Percentiles rank a stretch among this genome's conserved stretches.
These are phyloP conservation scores for Mortierella sp. DNA, from an alignment of 371 early-diverging fungal genomes.

Conservation along the genomic window DNA sequence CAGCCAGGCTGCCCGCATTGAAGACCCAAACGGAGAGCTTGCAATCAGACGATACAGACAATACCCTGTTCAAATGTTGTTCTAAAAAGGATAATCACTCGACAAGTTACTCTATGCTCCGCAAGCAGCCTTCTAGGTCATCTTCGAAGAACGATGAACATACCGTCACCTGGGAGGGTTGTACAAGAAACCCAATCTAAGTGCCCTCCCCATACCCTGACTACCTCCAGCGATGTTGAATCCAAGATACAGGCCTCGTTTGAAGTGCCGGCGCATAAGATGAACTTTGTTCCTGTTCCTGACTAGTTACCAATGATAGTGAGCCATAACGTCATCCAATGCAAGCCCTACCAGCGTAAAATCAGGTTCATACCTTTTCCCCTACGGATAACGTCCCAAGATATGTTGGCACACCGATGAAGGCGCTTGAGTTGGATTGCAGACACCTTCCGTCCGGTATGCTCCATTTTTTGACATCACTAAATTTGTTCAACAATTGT, in stretches of 20 bases:
- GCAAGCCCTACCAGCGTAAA: background rate
- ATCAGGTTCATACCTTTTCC: slow-evolving; percentile 55
- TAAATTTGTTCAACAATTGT: slow-evolving; percentile 17
- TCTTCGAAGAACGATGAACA: no score
- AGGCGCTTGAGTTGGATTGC: slow-evolving; percentile 67
- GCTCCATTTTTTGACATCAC: slow-evolving; percentile 79
- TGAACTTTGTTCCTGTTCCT: slow-evolving; percentile 25
- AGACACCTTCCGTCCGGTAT: slow-evolving; percentile 77
- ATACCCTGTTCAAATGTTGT: slow-evolving; percentile 37
- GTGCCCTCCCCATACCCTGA: slow-evolving; percentile 76
- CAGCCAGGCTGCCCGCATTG: slow-evolving; percentile 27
- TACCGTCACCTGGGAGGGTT: slow-evolving; percentile 68
- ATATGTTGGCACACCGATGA: slow-evolving; percentile 65
- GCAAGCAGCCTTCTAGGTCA: no score
- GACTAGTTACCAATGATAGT: background rate
- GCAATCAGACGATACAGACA: slow-evolving; percentile 40
- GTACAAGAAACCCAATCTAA: slow-evolving; percentile 73
- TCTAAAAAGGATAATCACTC: slow-evolving; percentile 10
- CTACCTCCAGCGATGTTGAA: slow-evolving; percentile 57
- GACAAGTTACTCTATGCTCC: no score
- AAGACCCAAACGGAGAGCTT: slow-evolving; percentile 46
- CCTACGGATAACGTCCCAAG: slow-evolving; percentile 50
- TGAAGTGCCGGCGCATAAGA: slow-evolving; percentile 36
- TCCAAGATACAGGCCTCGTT: slow-evolving; percentile 50
- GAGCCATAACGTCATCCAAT: slow-evolving; percentile 2